Base-by-base conservation (phyloP, 495 filamentous ascomycete genomes). In the Recurvomyces mirabilis region DNA sequence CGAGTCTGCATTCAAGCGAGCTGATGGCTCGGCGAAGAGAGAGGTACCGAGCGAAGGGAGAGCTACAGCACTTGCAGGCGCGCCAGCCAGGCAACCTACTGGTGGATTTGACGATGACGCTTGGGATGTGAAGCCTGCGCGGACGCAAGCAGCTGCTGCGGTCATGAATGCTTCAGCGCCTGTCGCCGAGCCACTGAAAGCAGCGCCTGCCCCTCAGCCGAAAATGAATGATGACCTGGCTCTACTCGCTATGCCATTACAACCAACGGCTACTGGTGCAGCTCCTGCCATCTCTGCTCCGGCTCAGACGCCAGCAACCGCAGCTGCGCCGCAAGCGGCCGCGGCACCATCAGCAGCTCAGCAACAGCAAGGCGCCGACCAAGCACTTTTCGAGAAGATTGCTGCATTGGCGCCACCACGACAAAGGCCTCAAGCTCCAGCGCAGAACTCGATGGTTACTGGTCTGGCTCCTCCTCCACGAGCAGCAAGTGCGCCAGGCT, bases 41-140 rank as follows among this genome's bases (percentile, higher is more conserved):
- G 76, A 78, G 58, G 74, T 78, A 35, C 55, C 67, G 65, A 37
- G 68, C 66, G 29, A 66, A 65, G 13, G 65, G 65, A 59, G 65
- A 1, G 50, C 69, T 3, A 70, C 72, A 30, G 77, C 77, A 31
- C 52, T 71, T 10, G 55, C 69, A 3, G 63, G 69, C 34, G 68
- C 68, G 44, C 70, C 78, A 15, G 45, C 58, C 15, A 21, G 53
- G 18, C 51, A 53, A 28, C 15, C 53, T 13, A 41, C 52, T 4
- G 87, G 87, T 17, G 49, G 49, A 10, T 96, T 99, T 50, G 91
- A 99, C 31, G 93, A 98, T 55, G 85, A 95, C 68, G 93, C 93
- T 21, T 99, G 91, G 91, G 84, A 88, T 57, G 79, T 91, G 7
- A 95, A 95, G 67, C 84, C 87, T n/a, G 71, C 84, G n/a, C 84